phyloP scores from a whole-genome alignment of 345 rosid species.

The Sonneratia alba region DNA sequence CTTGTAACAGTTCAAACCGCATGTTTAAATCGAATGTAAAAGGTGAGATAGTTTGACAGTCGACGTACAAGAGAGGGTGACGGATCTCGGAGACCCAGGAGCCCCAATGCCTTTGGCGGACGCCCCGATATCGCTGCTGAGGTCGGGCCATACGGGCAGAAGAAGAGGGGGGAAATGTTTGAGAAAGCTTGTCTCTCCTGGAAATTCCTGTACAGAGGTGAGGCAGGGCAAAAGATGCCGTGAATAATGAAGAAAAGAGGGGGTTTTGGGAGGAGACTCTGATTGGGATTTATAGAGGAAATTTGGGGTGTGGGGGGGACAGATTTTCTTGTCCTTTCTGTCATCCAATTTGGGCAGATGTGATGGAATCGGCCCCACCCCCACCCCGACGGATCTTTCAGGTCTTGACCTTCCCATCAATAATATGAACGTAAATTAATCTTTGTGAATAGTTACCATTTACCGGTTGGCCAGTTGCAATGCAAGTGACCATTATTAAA shows the following conservation, averaged over 20 bases:
- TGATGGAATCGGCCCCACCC: not conserved
- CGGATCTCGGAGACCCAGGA: conserved; percentile 99
- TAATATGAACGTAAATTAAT: not conserved
- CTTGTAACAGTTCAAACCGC: not conserved
- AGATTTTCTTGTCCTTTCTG: conserved; percentile 2
- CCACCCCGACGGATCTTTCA: not conserved
- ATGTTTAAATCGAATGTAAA: not conserved
- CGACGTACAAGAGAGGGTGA: conserved; percentile 74
- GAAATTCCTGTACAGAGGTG: not conserved
- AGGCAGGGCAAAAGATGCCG: not conserved
- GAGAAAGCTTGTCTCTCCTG: conserved; percentile 11
- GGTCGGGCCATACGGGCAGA: conserved; percentile 63
- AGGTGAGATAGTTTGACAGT: not conserved
- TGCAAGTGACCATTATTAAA: conserved; percentile 18
- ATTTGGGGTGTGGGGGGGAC: not conserved
- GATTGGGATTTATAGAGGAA: conserved; percentile 1
- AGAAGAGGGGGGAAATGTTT: conserved; percentile 27
- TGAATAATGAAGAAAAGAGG: not conserved
- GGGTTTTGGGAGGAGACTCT: not conserved
- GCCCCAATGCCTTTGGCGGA: conserved; percentile 98
- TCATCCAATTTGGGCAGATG: conserved; percentile 1
- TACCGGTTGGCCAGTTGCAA: conserved; percentile 34
- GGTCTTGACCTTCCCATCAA: not conserved
- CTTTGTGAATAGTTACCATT: not conserved
- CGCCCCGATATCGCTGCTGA: conserved; percentile 92